These are phyloP conservation scores for Cladochytrium replicatum DNA, from an alignment of 192 early-diverging fungal genomes.

Conservation along the genomic window DNA sequence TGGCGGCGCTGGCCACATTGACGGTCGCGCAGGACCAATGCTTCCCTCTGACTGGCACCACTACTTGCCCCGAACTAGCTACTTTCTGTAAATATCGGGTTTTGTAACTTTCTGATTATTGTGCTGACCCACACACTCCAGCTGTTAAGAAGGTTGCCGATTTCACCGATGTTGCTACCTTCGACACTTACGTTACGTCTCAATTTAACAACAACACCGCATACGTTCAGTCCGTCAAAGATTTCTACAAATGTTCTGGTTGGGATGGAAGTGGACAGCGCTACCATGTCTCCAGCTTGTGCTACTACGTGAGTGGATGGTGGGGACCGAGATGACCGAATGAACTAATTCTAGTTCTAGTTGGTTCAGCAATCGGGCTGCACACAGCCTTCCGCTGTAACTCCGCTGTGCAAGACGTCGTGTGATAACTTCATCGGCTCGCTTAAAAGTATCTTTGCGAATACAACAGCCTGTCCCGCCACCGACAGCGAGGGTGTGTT, in stretches of 20 bases:
- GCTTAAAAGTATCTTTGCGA: not conserved
- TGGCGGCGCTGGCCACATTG: too few relatives aligned
- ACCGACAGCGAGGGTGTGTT: not conserved
- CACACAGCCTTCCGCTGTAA: not conserved
- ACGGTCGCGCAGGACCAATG: too few relatives aligned
- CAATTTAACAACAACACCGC: not conserved
- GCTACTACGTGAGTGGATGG: not conserved
- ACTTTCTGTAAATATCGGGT: not conserved
- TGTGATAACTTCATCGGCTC: not conserved
- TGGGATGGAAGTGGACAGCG: not conserved
- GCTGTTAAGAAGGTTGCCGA: not conserved
- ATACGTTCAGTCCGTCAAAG: not conserved
- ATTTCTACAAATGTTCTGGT: not conserved
- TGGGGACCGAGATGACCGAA: not conserved
- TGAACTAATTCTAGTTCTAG: not conserved
- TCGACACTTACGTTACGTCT: not conserved
- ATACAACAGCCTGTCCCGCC: not conserved
- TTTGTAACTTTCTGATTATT: not conserved
- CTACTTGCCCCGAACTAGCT: not conserved
- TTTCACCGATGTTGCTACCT: not conserved
- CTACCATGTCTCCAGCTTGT: not conserved
- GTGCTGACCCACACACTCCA: not conserved
- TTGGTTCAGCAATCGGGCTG: not conserved
- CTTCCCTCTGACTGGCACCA: not conserved
- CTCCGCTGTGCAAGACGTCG: not conserved